Evolutionary conservation across 2,329 filamentous ascomycete species (phyloP).

Genomic region (Thielaviopsis populi): DNA sequence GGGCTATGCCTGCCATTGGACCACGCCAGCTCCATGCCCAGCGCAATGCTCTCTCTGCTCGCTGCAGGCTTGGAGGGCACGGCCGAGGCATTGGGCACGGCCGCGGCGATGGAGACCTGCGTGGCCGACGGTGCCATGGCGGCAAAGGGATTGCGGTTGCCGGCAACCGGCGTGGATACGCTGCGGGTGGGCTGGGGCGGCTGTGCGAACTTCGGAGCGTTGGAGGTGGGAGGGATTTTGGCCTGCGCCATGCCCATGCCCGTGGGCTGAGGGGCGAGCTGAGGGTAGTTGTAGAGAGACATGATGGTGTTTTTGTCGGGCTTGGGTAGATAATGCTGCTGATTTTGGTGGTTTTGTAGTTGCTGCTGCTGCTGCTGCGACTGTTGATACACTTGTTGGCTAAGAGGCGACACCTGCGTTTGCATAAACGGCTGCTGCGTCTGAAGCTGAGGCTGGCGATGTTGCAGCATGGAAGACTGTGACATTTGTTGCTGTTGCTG

Average conservation of each 20-base stretch:
- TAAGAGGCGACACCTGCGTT: slow-evolving; percentile 1
- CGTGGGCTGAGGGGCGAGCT: slow-evolving; percentile 17
- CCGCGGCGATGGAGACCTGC: slow-evolving; percentile 18
- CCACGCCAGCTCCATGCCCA: slow-evolving; percentile 49
- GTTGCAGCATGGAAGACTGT: slow-evolving; percentile 3
- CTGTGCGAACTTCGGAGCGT: slow-evolving; percentile 21
- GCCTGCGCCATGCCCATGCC: slow-evolving; percentile 11
- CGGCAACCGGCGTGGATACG: slow-evolving; percentile 25
- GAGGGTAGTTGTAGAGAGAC: slow-evolving; percentile 52
- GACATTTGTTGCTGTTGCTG: slow-evolving; percentile 16
- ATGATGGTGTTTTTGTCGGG: slow-evolving; percentile 62
- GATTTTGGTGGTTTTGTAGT: slow-evolving; percentile 22
- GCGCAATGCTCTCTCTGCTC: slow-evolving; percentile 57
- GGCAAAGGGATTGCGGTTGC: slow-evolving; percentile 43
- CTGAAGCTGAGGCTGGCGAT: neutral
- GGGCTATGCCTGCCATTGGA: slow-evolving; percentile 60
- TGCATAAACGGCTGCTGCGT: slow-evolving; percentile 11
- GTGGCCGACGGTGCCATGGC: slow-evolving; percentile 24
- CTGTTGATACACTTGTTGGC: slow-evolving; percentile 19
- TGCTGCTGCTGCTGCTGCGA: slow-evolving; percentile 20
- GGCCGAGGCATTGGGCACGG: slow-evolving; percentile 27
- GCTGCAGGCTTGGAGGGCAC: slow-evolving; percentile 8
- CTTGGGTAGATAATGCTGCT: slow-evolving; percentile 26
- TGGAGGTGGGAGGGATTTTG: slow-evolving; percentile 14
- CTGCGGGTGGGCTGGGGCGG: slow-evolving; percentile 20